These are phyloP conservation scores for Carex pumila DNA, from an alignment of 176 grass and related monocot species.

Conservation along the genomic window DNA sequence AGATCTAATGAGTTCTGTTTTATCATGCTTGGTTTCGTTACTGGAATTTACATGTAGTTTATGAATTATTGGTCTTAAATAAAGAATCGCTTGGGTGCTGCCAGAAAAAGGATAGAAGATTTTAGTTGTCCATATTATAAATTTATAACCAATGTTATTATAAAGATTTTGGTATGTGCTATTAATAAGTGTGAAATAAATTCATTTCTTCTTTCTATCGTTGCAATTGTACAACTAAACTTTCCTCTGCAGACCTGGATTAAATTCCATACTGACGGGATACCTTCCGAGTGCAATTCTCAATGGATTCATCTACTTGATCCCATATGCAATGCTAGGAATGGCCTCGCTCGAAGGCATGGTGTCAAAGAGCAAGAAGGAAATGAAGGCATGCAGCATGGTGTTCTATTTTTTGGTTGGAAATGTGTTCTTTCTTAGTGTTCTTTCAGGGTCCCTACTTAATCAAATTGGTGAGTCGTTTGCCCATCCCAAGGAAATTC, in stretches of 20 bases:
- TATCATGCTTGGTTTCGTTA: background rate
- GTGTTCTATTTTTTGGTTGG: constrained; percentile 92
- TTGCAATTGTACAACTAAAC: background rate
- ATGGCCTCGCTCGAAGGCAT: constrained; percentile 67
- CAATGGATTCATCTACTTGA: constrained; percentile 81
- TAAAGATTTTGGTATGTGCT: background rate
- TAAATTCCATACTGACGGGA: constrained; percentile 67
- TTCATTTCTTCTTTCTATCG: background rate
- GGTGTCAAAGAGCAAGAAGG: constrained; percentile 51
- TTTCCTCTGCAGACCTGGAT: constrained; percentile 56
- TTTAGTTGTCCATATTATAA: background rate
- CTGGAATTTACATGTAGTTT: background rate
- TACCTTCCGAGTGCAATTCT: constrained; percentile 80
- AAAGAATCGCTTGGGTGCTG: background rate
- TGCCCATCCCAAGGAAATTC: constrained; percentile 72
- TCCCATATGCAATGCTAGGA: constrained; percentile 68
- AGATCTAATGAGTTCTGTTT: background rate
- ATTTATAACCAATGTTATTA: background rate
- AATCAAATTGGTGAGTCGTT: constrained; percentile 78
- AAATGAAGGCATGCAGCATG: constrained; percentile 86
- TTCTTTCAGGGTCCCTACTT: constrained; percentile 73
- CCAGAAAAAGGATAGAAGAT: background rate
- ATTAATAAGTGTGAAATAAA: no score
- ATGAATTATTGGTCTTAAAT: background rate
- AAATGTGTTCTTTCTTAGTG: constrained; percentile 85